phyloP scores from a whole-genome alignment of 192 early-diverging fungal genomes.

The Coemansia sp. region DNA sequence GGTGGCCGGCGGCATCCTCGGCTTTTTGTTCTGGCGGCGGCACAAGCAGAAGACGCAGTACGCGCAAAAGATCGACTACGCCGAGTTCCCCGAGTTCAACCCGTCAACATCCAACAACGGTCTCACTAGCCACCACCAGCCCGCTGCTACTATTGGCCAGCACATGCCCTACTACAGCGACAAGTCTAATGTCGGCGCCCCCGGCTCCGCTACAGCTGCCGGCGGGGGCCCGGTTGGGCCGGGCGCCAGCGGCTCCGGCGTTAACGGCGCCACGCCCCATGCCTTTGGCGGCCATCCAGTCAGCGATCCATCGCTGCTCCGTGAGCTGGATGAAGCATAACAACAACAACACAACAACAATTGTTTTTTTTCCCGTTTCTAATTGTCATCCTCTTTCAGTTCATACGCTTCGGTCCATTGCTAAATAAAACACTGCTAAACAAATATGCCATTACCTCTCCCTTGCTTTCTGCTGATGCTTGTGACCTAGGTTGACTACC shows the following conservation, averaged over 20 bases:
- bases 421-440: too few relatives aligned
- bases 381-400: too few relatives aligned
- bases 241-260: background rate
- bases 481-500: constrained; percentile 13
- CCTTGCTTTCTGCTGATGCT: background rate
- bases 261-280: background rate
- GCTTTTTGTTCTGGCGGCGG: constrained; percentile 43
- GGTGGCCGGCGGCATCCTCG: constrained; percentile 3
- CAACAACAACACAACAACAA: too few relatives aligned
- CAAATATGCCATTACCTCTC: too few relatives aligned
- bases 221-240: background rate
- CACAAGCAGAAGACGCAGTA: constrained; percentile 37
- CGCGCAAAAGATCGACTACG: constrained; percentile 31
- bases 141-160: background rate
- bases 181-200: background rate
- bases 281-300: background rate
- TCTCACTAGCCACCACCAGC: background rate
- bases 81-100: constrained; percentile 45
- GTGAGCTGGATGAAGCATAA: constrained; percentile 33
- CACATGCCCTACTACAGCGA: constrained; percentile 10
- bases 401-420: too few relatives aligned
- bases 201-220: too few relatives aligned
- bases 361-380: background rate
- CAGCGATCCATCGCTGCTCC: constrained; percentile 18
- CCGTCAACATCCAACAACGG: constrained; percentile 24